phyloP scores from a whole-genome alignment of 2,329 filamentous ascomycete genomes.

The Cladosporium halotolerans region DNA sequence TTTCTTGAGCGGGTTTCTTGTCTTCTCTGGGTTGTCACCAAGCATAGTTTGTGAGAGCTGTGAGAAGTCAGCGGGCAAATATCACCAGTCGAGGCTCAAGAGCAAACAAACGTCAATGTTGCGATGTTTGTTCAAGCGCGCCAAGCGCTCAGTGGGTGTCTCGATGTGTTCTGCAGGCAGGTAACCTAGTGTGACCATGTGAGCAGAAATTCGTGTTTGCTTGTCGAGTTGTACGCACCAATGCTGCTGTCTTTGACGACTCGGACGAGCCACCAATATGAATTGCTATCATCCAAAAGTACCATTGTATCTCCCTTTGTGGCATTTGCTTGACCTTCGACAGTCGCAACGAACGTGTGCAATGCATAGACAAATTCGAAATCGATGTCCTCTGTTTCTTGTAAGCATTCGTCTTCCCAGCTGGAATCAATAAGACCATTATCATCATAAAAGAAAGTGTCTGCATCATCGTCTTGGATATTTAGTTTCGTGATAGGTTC shows the following conservation, averaged over 20 bases:
- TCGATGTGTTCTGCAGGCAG: slow-evolving; percentile 97
- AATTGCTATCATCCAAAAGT: slow-evolving; percentile 94
- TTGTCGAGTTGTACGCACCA: slow-evolving; percentile 41
- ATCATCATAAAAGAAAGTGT: slow-evolving; percentile 52
- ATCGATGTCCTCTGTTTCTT: slow-evolving; percentile 93
- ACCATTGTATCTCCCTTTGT: slow-evolving; percentile 99
- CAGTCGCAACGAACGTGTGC: slow-evolving; percentile 94
- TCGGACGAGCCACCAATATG: slow-evolving; percentile 98
- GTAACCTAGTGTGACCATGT: slow-evolving; percentile 59
- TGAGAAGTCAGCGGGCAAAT: slow-evolving; percentile 22
- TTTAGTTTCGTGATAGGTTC: slow-evolving; percentile 15
- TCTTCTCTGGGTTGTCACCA: slow-evolving; percentile 68
- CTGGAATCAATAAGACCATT: slow-evolving; percentile 62
- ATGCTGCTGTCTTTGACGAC: slow-evolving; percentile 98
- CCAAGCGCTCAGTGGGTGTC: slow-evolving; percentile 89
- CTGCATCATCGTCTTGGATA: slow-evolving; percentile 55
- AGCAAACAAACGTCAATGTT: slow-evolving; percentile 77
- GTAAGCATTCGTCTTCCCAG: slow-evolving; percentile 81
- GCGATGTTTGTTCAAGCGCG: slow-evolving; percentile 91
- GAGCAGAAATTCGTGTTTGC: background rate
- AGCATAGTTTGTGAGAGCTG: slow-evolving; percentile 66
- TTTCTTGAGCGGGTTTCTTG: slow-evolving; percentile 75
- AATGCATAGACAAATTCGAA: slow-evolving; percentile 99
- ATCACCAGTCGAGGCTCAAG: background rate
- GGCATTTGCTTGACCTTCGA: slow-evolving; percentile 96